Conservation (phyloP, 2,329 filamentous ascomycete species). For the Cordyceps javanica region DNA sequence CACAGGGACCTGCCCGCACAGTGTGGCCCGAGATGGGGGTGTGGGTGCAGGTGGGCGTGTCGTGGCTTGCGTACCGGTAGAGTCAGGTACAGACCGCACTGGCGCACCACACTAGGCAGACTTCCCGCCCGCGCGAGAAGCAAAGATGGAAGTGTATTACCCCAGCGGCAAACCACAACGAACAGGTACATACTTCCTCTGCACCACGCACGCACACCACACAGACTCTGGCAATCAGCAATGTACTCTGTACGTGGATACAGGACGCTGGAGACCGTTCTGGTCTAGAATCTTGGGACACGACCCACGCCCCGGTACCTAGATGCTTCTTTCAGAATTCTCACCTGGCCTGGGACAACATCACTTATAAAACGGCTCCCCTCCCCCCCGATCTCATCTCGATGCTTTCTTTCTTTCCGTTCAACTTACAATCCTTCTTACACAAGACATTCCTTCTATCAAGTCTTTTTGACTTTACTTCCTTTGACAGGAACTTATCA, state of each 20-base stretch:
- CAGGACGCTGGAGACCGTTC: not conserved
- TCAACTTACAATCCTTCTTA: constrained; percentile 5
- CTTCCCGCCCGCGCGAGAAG: not conserved
- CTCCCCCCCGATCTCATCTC: constrained; percentile 7
- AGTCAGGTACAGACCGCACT: constrained; percentile 9
- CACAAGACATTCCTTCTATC: constrained; percentile 8
- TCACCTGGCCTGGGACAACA: not conserved
- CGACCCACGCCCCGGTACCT: constrained; percentile 1
- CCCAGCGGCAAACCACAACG: not conserved
- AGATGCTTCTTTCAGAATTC: constrained; percentile 7
- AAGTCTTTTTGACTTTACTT: constrained; percentile 11
- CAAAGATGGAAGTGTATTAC: not conserved
- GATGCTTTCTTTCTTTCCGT: not conserved
- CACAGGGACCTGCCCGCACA: constrained; percentile 1
- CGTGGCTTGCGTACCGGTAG: constrained; percentile 6
- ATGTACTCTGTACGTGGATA: constrained; percentile 1
- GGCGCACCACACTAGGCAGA: constrained; percentile 4
- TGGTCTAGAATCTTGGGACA: constrained; percentile 12
- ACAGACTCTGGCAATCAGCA: not conserved
- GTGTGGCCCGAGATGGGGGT: constrained; percentile 5
- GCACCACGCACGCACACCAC: not conserved
- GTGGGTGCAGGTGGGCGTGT: not conserved
- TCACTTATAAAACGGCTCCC: constrained; percentile 7
- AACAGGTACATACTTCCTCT: constrained; percentile 6
- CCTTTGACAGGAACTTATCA: constrained; percentile 10